Base-by-base conservation (phyloP, 169 alveolate species). In the Plasmodium chabaudi region DNA sequence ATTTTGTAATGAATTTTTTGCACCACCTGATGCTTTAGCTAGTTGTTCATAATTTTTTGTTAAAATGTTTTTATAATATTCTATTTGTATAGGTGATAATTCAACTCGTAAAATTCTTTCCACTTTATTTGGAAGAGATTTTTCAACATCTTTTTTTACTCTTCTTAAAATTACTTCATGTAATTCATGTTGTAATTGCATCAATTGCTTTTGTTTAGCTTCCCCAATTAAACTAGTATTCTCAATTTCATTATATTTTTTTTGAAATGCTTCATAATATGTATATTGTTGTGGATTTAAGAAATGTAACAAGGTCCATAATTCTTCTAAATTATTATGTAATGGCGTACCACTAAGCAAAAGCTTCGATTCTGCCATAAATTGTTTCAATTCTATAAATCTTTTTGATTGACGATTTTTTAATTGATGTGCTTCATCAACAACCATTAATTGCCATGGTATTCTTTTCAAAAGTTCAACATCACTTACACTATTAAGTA, bases 311-410 rank as follows among this genome's bases (percentile, higher is more conserved):
- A 98, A 92, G n/a, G 99, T 97, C 99, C 99, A 98, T 64, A 97
- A 92, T 90, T 98, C 99, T 93, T 96, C 98, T 13, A 98, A 88
- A 73, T 98, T 98, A 79, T 98, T 98, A 87, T 97, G 98, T 47
- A 98, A 94, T 1, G 99, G 99, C 13, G 99, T 98, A 12, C 99
- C 99, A 93, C 98, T 96, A 12, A 97, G 91, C n/a, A 97, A 89
- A 27, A 96, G 87, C 82, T 97, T 93, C 70, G 96, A 95, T 72
- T 94, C 95, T 9, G 98, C 97, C 94, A 94, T 94, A 59, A 97
- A 95, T 59, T 93, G 96, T 88, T 96, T 93, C 46, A 95, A 94
- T 55, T 95, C 98, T 53, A 94, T 93, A 67, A 97, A 96, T 51
- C 97, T 84, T 53, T 95, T 95, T 10, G 97, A 93, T 74, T 96